Evolutionary conservation across 306 rosid species (phyloP).

Genomic region (Cicer judaicum): DNA sequence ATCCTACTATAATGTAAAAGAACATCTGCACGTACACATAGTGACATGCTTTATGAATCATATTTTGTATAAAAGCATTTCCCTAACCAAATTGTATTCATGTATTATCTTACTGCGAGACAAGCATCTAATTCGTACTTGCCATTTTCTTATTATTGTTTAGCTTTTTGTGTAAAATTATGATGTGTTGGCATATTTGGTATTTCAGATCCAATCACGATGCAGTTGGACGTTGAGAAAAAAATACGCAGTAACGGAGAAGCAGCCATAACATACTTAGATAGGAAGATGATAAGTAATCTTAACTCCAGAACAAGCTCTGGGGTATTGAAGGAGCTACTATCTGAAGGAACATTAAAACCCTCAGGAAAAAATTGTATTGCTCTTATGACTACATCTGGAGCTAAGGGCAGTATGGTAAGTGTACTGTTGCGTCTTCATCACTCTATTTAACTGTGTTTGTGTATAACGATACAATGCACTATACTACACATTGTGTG

Average conservation of each 20-base stretch:
- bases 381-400: constrained; percentile 97
- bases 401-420: constrained; percentile 95
- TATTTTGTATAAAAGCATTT: background rate
- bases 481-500: constrained; percentile 1
- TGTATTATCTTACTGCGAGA: background rate
- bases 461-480: constrained; percentile 3
- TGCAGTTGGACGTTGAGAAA: constrained; percentile 79
- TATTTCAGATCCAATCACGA: constrained; percentile 64
- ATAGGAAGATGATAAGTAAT: constrained; percentile 80
- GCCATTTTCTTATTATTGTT: constrained; percentile 3
- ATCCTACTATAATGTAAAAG: background rate
- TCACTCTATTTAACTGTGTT: constrained; percentile 4
- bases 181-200: constrained; percentile 32
- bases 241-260: constrained; percentile 79
- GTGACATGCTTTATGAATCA: background rate
- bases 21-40: background rate
- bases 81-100: background rate
- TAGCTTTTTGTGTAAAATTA: constrained; percentile 8
- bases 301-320: constrained; percentile 78
- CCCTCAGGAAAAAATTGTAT: constrained; percentile 86
- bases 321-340: constrained; percentile 72
- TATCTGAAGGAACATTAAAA: constrained; percentile 73
- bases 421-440: constrained; percentile 46
- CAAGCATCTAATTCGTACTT: background rate
- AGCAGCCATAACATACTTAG: constrained; percentile 82